phyloP scores from a whole-genome alignment of 352 stramenopile genomes.

The Achlya hypogyna region DNA sequence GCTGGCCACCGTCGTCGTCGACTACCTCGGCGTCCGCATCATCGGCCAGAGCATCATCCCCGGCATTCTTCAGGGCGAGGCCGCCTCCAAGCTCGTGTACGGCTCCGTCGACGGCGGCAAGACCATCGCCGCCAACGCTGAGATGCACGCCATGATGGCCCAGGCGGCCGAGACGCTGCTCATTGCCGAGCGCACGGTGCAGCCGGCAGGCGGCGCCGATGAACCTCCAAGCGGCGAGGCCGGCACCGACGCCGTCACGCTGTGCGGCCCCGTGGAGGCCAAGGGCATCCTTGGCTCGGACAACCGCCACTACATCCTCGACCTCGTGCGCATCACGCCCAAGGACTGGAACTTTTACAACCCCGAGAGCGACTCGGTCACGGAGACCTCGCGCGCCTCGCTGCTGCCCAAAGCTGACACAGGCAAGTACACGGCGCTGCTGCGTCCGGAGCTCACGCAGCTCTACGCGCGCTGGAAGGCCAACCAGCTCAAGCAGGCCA shows the following conservation, averaged over 20 bases:
- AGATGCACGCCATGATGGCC: conserved; percentile 88
- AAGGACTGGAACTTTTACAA: conserved; percentile 91
- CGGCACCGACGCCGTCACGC: conserved; percentile 41
- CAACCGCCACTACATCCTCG: conserved; percentile 89
- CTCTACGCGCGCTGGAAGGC: conserved; percentile 88
- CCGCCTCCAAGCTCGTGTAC: conserved; percentile 91
- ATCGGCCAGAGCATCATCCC: conserved; percentile 95
- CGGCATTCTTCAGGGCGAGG: conserved; percentile 92
- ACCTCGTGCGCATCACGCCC: conserved; percentile 91
- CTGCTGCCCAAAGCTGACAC: conserved; percentile 25
- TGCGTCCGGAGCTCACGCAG: conserved; percentile 90
- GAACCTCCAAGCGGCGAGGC: conserved; percentile 41
- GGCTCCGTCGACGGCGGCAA: conserved; percentile 89
- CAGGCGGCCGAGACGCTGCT: conserved; percentile 76
- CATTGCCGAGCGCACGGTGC: conserved; percentile 79
- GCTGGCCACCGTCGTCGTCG: conserved; percentile 90
- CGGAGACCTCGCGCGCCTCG: not conserved
- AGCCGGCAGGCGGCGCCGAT: conserved; percentile 52
- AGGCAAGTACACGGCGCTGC: conserved; percentile 73
- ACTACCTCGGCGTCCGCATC: conserved; percentile 91
- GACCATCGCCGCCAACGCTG: conserved; percentile 82
- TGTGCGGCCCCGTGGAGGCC: conserved; percentile 90
- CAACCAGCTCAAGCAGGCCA: conserved; percentile 54
- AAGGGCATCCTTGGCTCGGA: conserved; percentile 95
- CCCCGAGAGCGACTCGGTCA: conserved; percentile 26